A percentile compares a stretch with the other conserved stretches of the same genome.
Conservation (phyloP, 1,284 basidiomycete genomes). For the Takashimella koratensis region DNA sequence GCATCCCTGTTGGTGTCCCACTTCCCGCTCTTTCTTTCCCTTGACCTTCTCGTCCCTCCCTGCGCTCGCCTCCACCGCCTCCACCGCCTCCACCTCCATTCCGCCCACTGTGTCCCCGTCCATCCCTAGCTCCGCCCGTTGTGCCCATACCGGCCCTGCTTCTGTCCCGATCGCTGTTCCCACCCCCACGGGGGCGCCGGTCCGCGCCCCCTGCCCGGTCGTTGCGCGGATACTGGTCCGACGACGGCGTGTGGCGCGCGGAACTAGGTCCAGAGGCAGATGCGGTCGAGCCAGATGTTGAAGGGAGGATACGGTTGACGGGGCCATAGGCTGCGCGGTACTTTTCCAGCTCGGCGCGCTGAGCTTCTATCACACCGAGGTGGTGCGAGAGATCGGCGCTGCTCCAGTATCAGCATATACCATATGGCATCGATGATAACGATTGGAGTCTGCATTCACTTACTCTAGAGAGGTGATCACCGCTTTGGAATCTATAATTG, state of each 20-base stretch:
- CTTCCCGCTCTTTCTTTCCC: background rate
- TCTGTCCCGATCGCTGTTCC: background rate
- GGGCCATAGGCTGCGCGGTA: constrained; percentile 26
- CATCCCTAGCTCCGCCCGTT: background rate
- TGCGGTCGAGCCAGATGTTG: background rate
- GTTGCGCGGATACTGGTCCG: background rate
- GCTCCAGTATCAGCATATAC: background rate
- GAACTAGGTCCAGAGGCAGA: background rate
- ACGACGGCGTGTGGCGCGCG: background rate
- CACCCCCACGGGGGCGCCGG: background rate
- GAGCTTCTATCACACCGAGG: constrained; percentile 23
- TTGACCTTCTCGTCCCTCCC: background rate
- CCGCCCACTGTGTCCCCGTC: background rate
- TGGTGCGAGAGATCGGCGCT: constrained; percentile 40
- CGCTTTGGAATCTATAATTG: constrained; percentile 28
- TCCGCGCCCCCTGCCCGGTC: no score
- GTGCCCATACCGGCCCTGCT: background rate
- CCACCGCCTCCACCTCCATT: background rate
- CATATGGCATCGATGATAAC: background rate
- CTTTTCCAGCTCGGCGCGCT: constrained; percentile 26
- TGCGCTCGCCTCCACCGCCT: background rate
- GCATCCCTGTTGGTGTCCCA: no score
- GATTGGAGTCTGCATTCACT: no score
- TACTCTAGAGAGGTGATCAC: constrained; percentile 43
- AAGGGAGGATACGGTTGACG: constrained; percentile 1